Evolutionary conservation across 139 green algal species (phyloP).

Genomic region (Tetradesmus obliquus): DNA sequence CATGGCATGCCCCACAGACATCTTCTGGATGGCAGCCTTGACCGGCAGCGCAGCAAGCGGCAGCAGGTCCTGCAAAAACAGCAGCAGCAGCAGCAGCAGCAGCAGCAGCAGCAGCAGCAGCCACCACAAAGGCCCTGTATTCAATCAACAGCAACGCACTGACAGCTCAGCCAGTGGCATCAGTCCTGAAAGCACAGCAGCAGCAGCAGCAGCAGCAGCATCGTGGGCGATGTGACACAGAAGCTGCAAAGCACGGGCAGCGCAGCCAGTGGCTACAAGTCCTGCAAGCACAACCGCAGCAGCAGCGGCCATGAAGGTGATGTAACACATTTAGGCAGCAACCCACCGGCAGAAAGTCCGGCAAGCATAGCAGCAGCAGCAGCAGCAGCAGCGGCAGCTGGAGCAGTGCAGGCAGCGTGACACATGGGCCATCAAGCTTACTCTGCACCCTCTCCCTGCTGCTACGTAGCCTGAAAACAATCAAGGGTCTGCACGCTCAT

Average conservation of each 20-base stretch:
- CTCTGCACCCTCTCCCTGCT: no score
- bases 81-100: not conserved
- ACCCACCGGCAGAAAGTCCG: not conserved
- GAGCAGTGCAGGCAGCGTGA: no score
- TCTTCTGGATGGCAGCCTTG: constrained; percentile 16
- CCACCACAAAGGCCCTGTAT: not conserved
- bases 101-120: not conserved
- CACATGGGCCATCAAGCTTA: no score
- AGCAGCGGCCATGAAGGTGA: not conserved
- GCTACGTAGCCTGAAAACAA: no score
- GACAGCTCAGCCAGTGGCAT: not conserved
- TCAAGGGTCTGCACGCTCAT: no score
- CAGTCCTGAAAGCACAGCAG: not conserved
- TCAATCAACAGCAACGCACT: not conserved
- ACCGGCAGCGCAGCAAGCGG: not conserved
- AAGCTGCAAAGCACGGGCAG: not conserved
- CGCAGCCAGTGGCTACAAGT: not conserved
- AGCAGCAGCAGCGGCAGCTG: no score
- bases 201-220: not conserved
- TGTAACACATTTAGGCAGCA: no score
- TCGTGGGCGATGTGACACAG: not conserved
- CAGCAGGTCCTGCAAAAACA: not conserved
- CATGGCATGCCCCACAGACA: constrained; percentile 11
- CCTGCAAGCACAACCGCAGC: not conserved
- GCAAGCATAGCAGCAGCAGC: not conserved